Conservation (phyloP, 148 eudicot genomes). For the Rhododendron molle region DNA sequence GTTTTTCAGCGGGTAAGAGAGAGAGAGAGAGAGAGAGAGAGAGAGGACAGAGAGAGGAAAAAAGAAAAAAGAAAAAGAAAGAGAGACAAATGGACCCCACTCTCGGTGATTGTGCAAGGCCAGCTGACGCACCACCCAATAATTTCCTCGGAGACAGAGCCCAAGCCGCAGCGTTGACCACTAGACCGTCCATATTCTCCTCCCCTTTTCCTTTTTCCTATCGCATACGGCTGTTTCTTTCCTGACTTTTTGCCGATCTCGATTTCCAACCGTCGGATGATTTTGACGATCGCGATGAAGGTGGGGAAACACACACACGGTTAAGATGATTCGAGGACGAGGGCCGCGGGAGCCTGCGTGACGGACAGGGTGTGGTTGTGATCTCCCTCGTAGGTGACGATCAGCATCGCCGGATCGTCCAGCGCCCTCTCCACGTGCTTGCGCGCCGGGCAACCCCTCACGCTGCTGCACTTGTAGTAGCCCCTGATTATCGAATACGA, state of each 20-base stretch:
- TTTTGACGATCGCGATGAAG: not conserved
- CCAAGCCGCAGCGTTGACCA: slow-evolving; percentile 17
- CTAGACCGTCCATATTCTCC: not conserved
- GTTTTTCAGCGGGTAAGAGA: not conserved
- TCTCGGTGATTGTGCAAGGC: not conserved
- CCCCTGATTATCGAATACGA: slow-evolving; percentile 40
- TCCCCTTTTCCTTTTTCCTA: not conserved
- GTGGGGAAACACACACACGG: not conserved
- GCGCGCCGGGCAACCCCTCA: slow-evolving; percentile 83
- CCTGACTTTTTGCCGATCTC: not conserved
- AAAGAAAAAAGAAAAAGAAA: not conserved
- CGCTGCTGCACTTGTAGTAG: slow-evolving; percentile 93
- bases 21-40: too few relatives aligned
- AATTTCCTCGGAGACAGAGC: slow-evolving; percentile 14
- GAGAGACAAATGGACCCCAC: slow-evolving; percentile 1
- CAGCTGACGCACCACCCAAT: not conserved
- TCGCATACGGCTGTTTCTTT: not conserved
- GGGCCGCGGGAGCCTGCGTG: slow-evolving; percentile 47
- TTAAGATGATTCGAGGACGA: slow-evolving; percentile 70
- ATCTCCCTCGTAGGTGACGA: slow-evolving; percentile 93
- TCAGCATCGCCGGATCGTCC: slow-evolving; percentile 77
- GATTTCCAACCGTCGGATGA: slow-evolving; percentile 3
- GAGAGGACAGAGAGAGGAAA: too few relatives aligned
- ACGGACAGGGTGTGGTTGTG: slow-evolving; percentile 62
- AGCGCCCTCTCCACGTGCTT: slow-evolving; percentile 82